Evolutionary conservation across 1,284 basidiomycete species (phyloP).

Genomic region (Entoloma clypeatum): DNA sequence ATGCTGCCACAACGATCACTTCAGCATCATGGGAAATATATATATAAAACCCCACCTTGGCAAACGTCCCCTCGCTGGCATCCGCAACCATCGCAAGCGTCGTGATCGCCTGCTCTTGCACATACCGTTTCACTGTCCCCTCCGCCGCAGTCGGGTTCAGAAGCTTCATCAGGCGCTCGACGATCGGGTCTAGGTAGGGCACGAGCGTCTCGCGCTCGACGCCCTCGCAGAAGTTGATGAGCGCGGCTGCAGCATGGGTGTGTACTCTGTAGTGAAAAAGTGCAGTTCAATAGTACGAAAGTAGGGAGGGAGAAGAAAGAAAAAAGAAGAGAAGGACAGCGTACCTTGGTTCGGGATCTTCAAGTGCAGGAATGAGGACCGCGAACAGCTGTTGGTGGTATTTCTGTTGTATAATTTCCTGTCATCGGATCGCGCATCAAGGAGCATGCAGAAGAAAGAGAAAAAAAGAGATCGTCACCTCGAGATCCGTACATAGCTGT

Average conservation of each 20-base stretch:
- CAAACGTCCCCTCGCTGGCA: conserved; percentile 70
- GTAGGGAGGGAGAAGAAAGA: background rate
- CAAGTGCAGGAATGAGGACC: conserved; percentile 67
- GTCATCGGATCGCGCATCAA: conserved; percentile 1
- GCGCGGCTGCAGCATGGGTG: conserved; percentile 76
- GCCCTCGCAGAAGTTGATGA: conserved; percentile 89
- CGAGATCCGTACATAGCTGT: conserved; percentile 79
- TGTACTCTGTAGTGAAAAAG: conserved; percentile 54
- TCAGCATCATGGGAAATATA: no score
- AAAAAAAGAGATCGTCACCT: no score
- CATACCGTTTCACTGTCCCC: conserved; percentile 47
- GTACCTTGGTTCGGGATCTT: conserved; percentile 73
- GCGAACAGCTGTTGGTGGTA: conserved; percentile 67
- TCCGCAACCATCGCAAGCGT: conserved; percentile 83
- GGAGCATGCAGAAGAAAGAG: background rate
- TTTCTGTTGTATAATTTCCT: conserved; percentile 74
- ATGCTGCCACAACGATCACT: no score
- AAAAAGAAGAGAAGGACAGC: conserved; percentile 11
- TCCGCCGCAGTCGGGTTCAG: conserved; percentile 47
- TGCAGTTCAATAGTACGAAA: background rate
- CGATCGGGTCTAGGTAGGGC: conserved; percentile 74
- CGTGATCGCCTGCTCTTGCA: conserved; percentile 82
- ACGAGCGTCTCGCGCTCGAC: conserved; percentile 68
- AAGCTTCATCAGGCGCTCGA: conserved; percentile 64
- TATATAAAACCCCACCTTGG: conserved; percentile 42